A percentile compares a stretch with the other conserved stretches of the same genome.
phyloP scores from a whole-genome alignment of 257 asterid species.

The Lithospermum erythrorhizon region DNA sequence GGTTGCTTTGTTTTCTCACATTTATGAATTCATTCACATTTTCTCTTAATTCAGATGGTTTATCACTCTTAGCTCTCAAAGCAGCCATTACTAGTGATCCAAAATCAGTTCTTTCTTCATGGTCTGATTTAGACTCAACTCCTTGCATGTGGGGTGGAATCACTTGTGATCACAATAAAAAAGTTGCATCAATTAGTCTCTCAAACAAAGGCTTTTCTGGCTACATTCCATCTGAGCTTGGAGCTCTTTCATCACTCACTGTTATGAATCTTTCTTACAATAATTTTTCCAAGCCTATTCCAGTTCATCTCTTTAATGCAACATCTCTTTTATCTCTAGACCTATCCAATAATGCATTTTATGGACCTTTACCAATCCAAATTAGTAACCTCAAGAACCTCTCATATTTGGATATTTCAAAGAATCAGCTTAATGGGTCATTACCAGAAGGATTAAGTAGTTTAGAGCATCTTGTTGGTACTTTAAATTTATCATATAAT shows the following conservation, averaged over 20 bases:
- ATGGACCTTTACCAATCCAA: conserved; percentile 63
- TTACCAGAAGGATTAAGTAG: conserved; percentile 46
- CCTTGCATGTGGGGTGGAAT: conserved; percentile 86
- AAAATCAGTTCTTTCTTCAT: conserved; percentile 42
- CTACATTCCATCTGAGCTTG: conserved; percentile 84
- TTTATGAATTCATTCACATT: conserved; percentile 22
- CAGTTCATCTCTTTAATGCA: conserved; percentile 34
- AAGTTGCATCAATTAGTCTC: conserved; percentile 54
- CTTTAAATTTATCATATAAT: conserved; percentile 72
- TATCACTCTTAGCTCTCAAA: conserved; percentile 82
- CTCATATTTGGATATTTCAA: conserved; percentile 61
- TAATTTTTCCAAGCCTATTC: conserved; percentile 32
- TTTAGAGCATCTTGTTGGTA: conserved; percentile 51
- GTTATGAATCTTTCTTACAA: conserved; percentile 26
- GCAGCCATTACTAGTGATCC: conserved; percentile 68
- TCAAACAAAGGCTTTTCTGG: conserved; percentile 57
- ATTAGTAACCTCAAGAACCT: conserved; percentile 47
- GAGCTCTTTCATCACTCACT: conserved; percentile 53
- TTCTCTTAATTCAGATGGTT: conserved; percentile 67
- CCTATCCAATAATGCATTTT: conserved; percentile 54
- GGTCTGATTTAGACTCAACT: conserved; percentile 58
- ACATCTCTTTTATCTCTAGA: conserved; percentile 39
- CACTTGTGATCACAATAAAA: conserved; percentile 46
- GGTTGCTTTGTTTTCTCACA: conserved; percentile 27
- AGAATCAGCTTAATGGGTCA: conserved; percentile 58